Evolutionary conservation across 2,329 filamentous ascomycete genomes (phyloP).

Genomic region (Claviceps purpurea): DNA sequence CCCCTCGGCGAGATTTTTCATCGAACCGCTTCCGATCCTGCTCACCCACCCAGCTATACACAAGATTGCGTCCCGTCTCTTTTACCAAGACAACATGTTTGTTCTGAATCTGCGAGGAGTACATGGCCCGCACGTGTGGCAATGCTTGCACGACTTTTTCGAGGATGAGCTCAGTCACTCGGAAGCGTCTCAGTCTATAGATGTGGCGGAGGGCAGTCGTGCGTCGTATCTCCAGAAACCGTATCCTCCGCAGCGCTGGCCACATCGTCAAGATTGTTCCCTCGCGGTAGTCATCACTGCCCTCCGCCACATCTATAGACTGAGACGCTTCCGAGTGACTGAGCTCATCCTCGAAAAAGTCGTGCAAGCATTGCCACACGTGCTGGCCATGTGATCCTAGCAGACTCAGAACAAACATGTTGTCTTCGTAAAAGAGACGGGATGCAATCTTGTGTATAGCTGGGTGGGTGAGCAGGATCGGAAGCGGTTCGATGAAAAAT

Average conservation of each 20-base stretch:
- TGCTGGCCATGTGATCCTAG: slow-evolving; percentile 15
- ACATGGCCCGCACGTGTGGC: slow-evolving; percentile 16
- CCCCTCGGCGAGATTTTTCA: slow-evolving; percentile 3
- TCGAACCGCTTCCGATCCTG: slow-evolving; percentile 16
- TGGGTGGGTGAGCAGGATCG: slow-evolving; percentile 20
- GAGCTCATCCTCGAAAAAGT: slow-evolving; percentile 4
- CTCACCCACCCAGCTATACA: slow-evolving; percentile 21
- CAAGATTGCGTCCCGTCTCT: slow-evolving; percentile 17
- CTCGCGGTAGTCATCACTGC: slow-evolving; percentile 5
- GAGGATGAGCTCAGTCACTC: slow-evolving; percentile 2
- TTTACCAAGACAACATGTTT: slow-evolving; percentile 20
- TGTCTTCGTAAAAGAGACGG: slow-evolving; percentile 19
- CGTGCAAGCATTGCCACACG: slow-evolving; percentile 13
- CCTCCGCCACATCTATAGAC: slow-evolving; percentile 1
- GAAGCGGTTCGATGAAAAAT: slow-evolving; percentile 10
- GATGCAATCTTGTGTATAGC: slow-evolving; percentile 18
- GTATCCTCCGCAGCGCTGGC: slow-evolving; percentile 14
- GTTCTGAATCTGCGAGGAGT: slow-evolving; percentile 15
- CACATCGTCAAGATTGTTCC: slow-evolving; percentile 11
- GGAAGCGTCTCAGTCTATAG: neutral
- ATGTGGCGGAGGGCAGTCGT: slow-evolving; percentile 7
- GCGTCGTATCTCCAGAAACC: slow-evolving; percentile 16
- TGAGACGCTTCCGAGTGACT: neutral
- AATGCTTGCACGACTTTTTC: slow-evolving; percentile 10
- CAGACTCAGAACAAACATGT: slow-evolving; percentile 19